phyloP scores from a whole-genome alignment of 805 yeast genomes.

The Kodamaea kakaduensis region DNA sequence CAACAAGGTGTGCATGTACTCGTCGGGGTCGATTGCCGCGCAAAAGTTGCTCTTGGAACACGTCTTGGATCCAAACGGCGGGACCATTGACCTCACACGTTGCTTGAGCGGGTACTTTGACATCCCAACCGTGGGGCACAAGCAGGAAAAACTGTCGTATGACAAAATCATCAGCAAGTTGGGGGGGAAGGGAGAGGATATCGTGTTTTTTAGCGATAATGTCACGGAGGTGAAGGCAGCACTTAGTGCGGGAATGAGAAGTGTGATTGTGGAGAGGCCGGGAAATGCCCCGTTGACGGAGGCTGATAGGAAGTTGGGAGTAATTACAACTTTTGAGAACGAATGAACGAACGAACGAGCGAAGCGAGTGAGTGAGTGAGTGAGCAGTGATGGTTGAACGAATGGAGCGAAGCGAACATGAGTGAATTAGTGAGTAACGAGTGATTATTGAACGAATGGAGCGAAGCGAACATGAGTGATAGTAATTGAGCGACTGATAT shows the following conservation, averaged over 20 bases:
- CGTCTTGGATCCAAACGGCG: slow-evolving; percentile 38
- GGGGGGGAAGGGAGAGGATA: slow-evolving; percentile 25
- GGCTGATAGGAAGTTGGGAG: slow-evolving; percentile 21
- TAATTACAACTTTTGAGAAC: slow-evolving; percentile 5
- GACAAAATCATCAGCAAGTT: slow-evolving; percentile 46
- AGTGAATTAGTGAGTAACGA: neutral
- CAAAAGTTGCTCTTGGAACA: slow-evolving; percentile 73
- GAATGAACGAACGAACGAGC: too few species aligned
- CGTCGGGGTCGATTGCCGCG: slow-evolving; percentile 86
- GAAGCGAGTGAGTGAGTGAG: neutral
- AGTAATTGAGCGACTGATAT: too few species aligned
- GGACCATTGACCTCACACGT: slow-evolving; percentile 48
- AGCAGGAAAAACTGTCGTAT: slow-evolving; percentile 57
- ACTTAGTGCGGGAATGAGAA: slow-evolving; percentile 52
- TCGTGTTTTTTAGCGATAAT: slow-evolving; percentile 77
- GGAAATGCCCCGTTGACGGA: slow-evolving; percentile 60
- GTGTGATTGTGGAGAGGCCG: slow-evolving; percentile 61
- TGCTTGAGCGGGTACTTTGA: slow-evolving; percentile 71
- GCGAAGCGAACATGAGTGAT: too few species aligned
- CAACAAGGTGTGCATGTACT: slow-evolving; percentile 63
- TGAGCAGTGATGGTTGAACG: neutral
- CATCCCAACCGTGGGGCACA: slow-evolving; percentile 78
- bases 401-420: neutral
- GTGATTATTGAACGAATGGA: too few species aligned
- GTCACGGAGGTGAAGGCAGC: slow-evolving; percentile 78